phyloP scores from a whole-genome alignment of 768 basidiomycete species.

The Crucibulum laeve region DNA sequence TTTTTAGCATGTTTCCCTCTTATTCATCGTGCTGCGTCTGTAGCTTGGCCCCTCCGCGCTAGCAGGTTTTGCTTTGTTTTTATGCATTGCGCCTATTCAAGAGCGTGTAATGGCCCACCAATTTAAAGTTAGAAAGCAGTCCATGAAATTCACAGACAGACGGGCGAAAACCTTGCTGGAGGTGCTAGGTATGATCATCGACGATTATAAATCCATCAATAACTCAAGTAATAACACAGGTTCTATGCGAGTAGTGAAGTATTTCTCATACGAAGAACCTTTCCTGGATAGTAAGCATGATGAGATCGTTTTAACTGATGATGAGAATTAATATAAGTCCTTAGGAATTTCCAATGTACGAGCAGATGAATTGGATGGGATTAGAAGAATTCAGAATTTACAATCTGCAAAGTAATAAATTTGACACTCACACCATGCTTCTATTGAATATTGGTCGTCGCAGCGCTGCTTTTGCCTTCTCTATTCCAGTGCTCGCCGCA shows the following conservation, averaged over 20 bases:
- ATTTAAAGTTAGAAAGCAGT: slow-evolving; percentile 45
- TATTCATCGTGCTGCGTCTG: background rate
- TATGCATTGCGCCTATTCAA: slow-evolving; percentile 59
- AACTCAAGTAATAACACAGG: slow-evolving; percentile 20
- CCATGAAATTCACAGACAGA: slow-evolving; percentile 60
- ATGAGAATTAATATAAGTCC: background rate
- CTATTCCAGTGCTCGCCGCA: slow-evolving; percentile 60
- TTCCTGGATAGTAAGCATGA: slow-evolving; percentile 52
- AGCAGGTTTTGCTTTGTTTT: slow-evolving; percentile 65
- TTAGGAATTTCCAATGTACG: slow-evolving; percentile 53
- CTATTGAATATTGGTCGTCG: slow-evolving; percentile 9
- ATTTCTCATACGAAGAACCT: slow-evolving; percentile 69
- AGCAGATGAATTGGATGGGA: slow-evolving; percentile 48
- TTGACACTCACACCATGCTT: background rate
- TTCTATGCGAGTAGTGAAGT: slow-evolving; percentile 72
- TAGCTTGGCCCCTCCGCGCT: slow-evolving; percentile 69
- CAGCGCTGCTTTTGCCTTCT: slow-evolving; percentile 51
- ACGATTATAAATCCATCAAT: background rate
- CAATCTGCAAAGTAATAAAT: slow-evolving; percentile 55
- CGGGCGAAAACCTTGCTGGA: slow-evolving; percentile 64
- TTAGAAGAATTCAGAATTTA: slow-evolving; percentile 53
- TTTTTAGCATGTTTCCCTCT: background rate
- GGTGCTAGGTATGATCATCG: slow-evolving; percentile 38
- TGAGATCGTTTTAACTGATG: too few relatives aligned
- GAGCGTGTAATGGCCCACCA: slow-evolving; percentile 59